A percentile compares a stretch with the other conserved stretches of the same genome.
Evolutionary conservation across 169 alveolate genomes (phyloP).

Genomic region (Eimeria necatrix): DNA sequence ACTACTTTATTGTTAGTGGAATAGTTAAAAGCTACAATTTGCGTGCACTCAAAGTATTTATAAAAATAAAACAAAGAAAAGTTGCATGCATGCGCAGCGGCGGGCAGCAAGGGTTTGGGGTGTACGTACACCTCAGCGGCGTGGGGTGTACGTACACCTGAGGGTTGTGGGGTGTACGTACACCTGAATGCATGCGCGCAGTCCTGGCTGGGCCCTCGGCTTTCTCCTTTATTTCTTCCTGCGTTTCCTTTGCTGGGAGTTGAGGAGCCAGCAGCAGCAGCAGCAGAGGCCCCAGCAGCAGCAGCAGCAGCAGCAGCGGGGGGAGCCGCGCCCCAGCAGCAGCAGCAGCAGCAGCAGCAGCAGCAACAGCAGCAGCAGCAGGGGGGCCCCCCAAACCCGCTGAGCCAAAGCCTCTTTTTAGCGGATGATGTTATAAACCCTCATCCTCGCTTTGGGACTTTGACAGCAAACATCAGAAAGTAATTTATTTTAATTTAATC

Average conservation of each 20-base stretch:
- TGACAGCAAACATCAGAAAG: conserved; percentile 72
- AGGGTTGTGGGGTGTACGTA: no score
- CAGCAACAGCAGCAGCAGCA: no score
- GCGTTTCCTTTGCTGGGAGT: background rate
- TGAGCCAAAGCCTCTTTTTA: conserved; percentile 46
- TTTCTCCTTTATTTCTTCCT: background rate
- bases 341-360: no score
- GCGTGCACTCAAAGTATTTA: no score
- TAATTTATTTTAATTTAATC: background rate
- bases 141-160: no score
- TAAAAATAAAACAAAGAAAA: no score
- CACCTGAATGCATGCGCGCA: background rate
- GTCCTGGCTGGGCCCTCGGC: background rate
- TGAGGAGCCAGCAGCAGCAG: background rate
- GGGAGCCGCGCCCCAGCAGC: conserved; percentile 19
- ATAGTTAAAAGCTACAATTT: no score
- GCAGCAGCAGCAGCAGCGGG: background rate
- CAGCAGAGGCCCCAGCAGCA: no score
- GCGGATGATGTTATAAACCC: conserved; percentile 26
- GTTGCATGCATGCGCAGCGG: no score
- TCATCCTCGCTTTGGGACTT: conserved; percentile 82
- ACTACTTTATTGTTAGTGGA: no score
- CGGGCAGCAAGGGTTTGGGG: no score
- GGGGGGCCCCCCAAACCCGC: background rate
- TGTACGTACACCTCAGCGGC: no score